Evolutionary conservation across 2,329 filamentous ascomycete genomes (phyloP).

Genomic region (Rhexocercosporidium sp.): DNA sequence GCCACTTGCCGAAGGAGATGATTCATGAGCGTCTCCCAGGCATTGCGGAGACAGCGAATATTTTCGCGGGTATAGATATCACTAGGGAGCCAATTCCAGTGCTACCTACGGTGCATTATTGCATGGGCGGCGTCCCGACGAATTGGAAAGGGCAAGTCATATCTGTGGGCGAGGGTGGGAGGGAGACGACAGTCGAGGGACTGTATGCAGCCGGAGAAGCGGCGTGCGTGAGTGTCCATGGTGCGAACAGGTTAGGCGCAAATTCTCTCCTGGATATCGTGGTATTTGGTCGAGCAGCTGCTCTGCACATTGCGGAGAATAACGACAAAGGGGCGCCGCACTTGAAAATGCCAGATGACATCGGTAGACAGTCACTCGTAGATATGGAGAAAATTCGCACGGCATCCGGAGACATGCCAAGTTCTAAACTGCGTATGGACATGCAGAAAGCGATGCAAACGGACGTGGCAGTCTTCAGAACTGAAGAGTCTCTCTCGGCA

Average conservation of each 20-base stretch:
- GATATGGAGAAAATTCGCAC: conserved; percentile 45
- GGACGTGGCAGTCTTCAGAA: conserved; percentile 52
- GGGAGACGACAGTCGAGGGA: conserved; percentile 50
- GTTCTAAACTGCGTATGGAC: conserved; percentile 37
- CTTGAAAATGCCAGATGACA: conserved; percentile 77
- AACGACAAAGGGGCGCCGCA: conserved; percentile 51
- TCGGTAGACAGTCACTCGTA: conserved; percentile 36
- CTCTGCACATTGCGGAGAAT: conserved; percentile 85
- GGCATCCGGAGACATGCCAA: conserved; percentile 44
- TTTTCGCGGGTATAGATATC: conserved; percentile 56
- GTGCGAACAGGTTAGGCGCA: conserved; percentile 53
- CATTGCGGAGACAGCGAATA: conserved; percentile 55
- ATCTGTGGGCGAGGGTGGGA: conserved; percentile 45
- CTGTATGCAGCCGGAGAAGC: conserved; percentile 55
- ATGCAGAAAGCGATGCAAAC: conserved; percentile 55
- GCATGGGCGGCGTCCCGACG: conserved; percentile 56
- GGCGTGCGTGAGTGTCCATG: conserved; percentile 55
- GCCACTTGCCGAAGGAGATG: conserved; percentile 52
- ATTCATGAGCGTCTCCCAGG: conserved; percentile 54
- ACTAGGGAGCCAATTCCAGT: conserved; percentile 55
- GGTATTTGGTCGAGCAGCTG: conserved; percentile 66
- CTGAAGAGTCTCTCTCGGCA: conserved; percentile 80
- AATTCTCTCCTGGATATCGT: conserved; percentile 56
- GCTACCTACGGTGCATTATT: conserved; percentile 56
- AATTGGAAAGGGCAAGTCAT: conserved; percentile 55